Evolutionary conservation across 225 moss, liverwort and hornwort species (phyloP).

Genomic region (Lunularia cruciata): DNA sequence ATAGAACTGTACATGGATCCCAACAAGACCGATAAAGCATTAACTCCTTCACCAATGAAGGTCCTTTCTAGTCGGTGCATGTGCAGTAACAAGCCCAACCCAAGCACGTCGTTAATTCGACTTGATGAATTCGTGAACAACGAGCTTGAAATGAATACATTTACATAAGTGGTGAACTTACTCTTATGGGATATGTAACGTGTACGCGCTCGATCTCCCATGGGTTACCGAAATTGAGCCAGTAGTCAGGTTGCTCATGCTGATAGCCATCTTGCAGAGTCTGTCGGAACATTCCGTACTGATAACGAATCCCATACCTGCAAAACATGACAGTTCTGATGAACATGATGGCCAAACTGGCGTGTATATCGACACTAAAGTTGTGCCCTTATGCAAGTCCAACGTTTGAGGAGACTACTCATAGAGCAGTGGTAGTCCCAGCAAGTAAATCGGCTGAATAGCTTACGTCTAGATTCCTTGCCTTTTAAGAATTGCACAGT

Average conservation of each 20-base stretch:
- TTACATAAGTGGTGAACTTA: constrained; percentile 29
- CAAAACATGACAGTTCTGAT: constrained; percentile 17
- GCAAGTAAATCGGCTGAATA: too few relatives aligned
- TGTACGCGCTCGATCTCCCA: constrained; percentile 97
- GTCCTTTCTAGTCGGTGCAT: too few relatives aligned
- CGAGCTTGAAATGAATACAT: too few relatives aligned
- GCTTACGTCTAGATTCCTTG: too few relatives aligned
- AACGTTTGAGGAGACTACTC: too few relatives aligned
- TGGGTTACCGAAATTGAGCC: constrained; percentile 97
- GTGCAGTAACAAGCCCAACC: background rate
- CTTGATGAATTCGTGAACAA: too few relatives aligned
- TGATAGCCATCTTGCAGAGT: constrained; percentile 86
- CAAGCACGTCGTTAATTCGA: too few relatives aligned
- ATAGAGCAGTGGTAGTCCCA: too few relatives aligned
- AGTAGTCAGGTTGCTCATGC: constrained; percentile 90
- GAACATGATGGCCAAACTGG: background rate
- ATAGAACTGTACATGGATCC: constrained; percentile 56
- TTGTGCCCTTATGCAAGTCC: background rate
- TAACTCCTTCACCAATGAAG: too few relatives aligned
- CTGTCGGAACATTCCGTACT: constrained; percentile 93
- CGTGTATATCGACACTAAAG: background rate
- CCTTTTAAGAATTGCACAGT: too few relatives aligned
- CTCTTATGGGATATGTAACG: constrained; percentile 80
- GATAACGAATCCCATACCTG: constrained; percentile 92
- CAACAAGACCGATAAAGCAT: background rate